These are phyloP conservation scores for Fusarium cicatricum DNA, from an alignment of 2,329 filamentous ascomycete genomes.

Conservation along the genomic window DNA sequence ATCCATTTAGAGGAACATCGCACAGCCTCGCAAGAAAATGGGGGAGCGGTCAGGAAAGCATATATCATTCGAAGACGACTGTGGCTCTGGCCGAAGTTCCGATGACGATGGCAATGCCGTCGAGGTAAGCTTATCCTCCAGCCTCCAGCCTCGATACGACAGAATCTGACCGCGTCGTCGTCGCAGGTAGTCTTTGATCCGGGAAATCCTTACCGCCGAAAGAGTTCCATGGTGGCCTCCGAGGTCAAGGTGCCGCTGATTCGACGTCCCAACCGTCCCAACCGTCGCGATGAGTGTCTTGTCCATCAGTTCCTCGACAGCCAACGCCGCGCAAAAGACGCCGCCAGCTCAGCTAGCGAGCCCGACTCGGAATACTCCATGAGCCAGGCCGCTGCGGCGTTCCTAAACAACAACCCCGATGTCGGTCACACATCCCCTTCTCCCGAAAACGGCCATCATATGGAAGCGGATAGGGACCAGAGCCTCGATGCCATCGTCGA, in stretches of 20 bases:
- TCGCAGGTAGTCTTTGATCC: slow-evolving; percentile 69
- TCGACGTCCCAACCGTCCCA: slow-evolving; percentile 35
- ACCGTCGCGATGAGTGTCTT: slow-evolving; percentile 63
- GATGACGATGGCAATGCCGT: slow-evolving; percentile 58
- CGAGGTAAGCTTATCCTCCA: slow-evolving; percentile 52
- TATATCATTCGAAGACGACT: slow-evolving; percentile 48
- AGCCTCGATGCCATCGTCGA: slow-evolving; percentile 36
- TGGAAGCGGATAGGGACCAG: slow-evolving; percentile 26
- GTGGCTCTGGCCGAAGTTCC: slow-evolving; percentile 55
- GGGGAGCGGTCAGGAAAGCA: slow-evolving; percentile 33
- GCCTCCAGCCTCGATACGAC: not conserved
- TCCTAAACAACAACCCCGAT: slow-evolving; percentile 23
- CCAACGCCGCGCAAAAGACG: slow-evolving; percentile 53
- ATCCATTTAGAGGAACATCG: not conserved
- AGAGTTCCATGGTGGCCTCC: slow-evolving; percentile 68
- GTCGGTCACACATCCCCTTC: slow-evolving; percentile 14
- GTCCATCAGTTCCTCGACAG: slow-evolving; percentile 71
- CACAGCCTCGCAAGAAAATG: slow-evolving; percentile 18
- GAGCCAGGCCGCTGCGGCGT: slow-evolving; percentile 43
- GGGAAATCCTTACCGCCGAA: slow-evolving; percentile 67
- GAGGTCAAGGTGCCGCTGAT: slow-evolving; percentile 53
- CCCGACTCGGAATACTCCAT: slow-evolving; percentile 41
- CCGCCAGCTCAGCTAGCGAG: slow-evolving; percentile 39
- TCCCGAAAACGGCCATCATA: slow-evolving; percentile 17
- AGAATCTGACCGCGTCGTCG: not conserved